Percentiles rank a stretch among this genome's conserved stretches.
Evolutionary conservation across 371 early-diverging fungal species (phyloP).

Genomic region (Smittium mucronatum): DNA sequence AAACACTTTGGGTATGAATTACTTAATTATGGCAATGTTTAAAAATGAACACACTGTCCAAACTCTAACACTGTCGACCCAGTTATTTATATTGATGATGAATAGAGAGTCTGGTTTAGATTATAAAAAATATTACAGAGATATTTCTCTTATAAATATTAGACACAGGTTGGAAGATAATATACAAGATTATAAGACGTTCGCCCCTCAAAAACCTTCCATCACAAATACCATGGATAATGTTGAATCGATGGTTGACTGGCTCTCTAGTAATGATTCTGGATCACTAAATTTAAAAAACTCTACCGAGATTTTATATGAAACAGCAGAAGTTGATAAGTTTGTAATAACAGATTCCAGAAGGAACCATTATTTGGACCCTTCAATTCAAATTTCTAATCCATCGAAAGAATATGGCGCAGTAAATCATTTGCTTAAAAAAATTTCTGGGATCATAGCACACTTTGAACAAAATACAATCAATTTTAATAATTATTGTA

Average conservation of each 20-base stretch:
- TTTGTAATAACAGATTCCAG: no score
- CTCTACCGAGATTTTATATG: neutral
- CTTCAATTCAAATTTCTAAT: neutral
- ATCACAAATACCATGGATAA: neutral
- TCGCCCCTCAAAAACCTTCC: no score
- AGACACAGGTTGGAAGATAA: neutral
- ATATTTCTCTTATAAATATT: neutral
- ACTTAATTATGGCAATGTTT: neutral
- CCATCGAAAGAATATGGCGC: neutral
- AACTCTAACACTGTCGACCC: neutral
- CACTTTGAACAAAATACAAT: no score
- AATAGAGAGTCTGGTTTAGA: neutral
- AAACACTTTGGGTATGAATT: slow-evolving; percentile 2
- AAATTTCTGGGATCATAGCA: neutral
- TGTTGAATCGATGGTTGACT: slow-evolving; percentile 2
- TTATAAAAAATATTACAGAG: neutral
- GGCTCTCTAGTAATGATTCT: neutral
- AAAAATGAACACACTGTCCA: neutral
- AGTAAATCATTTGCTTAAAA: neutral
- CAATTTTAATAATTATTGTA: neutral
- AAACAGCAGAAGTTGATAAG: neutral
- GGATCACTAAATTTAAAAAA: neutral
- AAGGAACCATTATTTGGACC: neutral
- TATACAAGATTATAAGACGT: neutral
- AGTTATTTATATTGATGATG: neutral